Percentiles rank a stretch among this genome's conserved stretches.
phyloP scores from a whole-genome alignment of 148 eudicot species.

The Vaccinium myrtillus region DNA sequence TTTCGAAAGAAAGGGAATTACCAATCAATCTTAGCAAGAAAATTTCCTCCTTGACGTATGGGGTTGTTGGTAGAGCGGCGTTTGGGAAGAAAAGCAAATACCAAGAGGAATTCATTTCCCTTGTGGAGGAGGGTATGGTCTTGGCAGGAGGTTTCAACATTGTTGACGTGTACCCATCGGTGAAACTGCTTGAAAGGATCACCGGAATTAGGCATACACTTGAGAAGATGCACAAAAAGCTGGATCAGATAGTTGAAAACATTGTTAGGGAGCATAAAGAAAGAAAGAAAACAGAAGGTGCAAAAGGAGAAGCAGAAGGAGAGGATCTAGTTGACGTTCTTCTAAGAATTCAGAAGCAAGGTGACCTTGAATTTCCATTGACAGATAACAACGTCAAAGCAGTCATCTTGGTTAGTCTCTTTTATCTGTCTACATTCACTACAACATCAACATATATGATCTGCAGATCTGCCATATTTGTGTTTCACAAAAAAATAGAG shows the following conservation, averaged over 20 bases:
- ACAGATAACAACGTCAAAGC: slow-evolving; percentile 31
- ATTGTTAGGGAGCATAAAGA: slow-evolving; percentile 20
- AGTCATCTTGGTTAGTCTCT: slow-evolving; percentile 27
- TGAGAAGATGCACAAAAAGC: not conserved
- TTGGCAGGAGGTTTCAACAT: slow-evolving; percentile 19
- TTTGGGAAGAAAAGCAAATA: slow-evolving; percentile 14
- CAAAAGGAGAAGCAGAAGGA: not conserved
- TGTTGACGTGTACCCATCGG: slow-evolving; percentile 31
- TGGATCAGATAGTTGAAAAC: slow-evolving; percentile 20
- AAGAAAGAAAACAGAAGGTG: not conserved
- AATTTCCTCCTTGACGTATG: not conserved
- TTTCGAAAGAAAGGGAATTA: not conserved
- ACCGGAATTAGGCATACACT: slow-evolving; percentile 15
- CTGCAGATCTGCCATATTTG: not conserved
- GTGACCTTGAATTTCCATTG: slow-evolving; percentile 1
- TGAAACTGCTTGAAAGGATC: slow-evolving; percentile 16
- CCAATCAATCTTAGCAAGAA: slow-evolving; percentile 1
- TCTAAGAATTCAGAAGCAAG: slow-evolving; percentile 6
- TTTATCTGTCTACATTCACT: not conserved
- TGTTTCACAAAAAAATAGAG: not conserved
- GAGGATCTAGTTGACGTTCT: slow-evolving; percentile 11
- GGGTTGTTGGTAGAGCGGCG: not conserved
- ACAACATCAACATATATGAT: not conserved
- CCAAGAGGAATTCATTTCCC: slow-evolving; percentile 20
- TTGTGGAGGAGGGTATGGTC: not conserved